A percentile compares a stretch with the other conserved stretches of the same genome.
Conservation (phyloP, 805 yeast species). For the Zygosaccharomyces bisporus region DNA sequence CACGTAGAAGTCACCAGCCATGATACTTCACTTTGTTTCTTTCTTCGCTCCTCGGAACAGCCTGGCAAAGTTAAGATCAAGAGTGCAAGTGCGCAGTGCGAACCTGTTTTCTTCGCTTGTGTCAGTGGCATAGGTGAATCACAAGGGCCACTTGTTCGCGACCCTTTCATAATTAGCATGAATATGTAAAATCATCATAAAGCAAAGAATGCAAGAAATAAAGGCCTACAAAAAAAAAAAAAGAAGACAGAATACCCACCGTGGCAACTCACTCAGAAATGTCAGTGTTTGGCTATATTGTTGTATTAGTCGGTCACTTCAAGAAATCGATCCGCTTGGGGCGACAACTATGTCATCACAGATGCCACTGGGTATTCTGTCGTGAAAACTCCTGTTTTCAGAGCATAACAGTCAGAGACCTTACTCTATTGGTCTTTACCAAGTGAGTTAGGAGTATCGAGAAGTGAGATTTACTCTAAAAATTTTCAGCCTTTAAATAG, state of each 20-base stretch:
- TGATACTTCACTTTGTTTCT: not conserved
- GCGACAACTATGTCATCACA: conserved; percentile 40
- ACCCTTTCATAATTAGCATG: conserved; percentile 38
- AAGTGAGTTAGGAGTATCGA: not conserved
- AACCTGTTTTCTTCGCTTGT: not conserved
- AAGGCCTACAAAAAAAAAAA: conserved; percentile 2
- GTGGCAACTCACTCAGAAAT: conserved; percentile 32
- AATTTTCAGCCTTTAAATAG: conserved; percentile 5
- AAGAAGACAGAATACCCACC: conserved; percentile 3
- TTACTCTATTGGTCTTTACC: not conserved
- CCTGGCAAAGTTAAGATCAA: not conserved
- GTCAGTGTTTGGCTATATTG: conserved; percentile 40
- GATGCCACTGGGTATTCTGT: conserved; percentile 6
- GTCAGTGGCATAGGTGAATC: not conserved
- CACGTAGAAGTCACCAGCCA: conserved; percentile 2
- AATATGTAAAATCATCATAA: conserved; percentile 21
- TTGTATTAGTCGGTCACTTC: conserved; percentile 31
- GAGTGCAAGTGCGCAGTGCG: not conserved
- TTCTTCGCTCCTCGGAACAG: not conserved
- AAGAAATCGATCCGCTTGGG: conserved; percentile 38
- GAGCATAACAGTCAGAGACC: not conserved
- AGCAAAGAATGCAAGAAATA: conserved; percentile 6
- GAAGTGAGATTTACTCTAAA: not conserved
- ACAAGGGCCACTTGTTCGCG: conserved; percentile 4
- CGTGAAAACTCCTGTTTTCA: conserved; percentile 8